A percentile compares a stretch with the other conserved stretches of the same genome.
phyloP scores from a whole-genome alignment of 371 early-diverging fungal genomes.

The Basidiobolus meristosporus region DNA sequence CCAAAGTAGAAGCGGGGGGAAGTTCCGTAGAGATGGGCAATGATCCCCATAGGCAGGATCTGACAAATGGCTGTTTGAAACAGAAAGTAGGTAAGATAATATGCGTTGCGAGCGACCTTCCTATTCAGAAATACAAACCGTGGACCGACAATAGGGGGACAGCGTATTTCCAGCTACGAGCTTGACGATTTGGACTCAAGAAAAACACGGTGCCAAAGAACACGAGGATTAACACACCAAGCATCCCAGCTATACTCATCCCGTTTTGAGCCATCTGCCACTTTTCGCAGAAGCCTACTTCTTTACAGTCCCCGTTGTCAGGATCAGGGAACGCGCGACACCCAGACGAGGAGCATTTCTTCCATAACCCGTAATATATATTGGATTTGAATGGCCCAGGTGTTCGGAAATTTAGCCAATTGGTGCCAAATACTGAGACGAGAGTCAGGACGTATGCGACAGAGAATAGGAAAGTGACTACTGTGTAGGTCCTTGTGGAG shows the following conservation, averaged over 20 bases:
- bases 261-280: conserved; percentile 3
- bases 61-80: background rate
- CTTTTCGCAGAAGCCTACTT: conserved; percentile 5
- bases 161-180: background rate
- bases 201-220: conserved; percentile 1
- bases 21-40: conserved; percentile 2
- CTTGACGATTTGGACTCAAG: background rate
- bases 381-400: conserved; percentile 1
- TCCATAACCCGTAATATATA: conserved; percentile 1
- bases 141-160: background rate
- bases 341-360: background rate
- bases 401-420: conserved; percentile 1
- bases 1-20: conserved; percentile 2
- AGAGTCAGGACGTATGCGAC: background rate
- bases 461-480: background rate
- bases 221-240: conserved; percentile 3
- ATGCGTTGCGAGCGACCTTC: background rate
- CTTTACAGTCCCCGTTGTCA: conserved; percentile 6
- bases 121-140: conserved; percentile 1
- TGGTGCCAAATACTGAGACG: background rate
- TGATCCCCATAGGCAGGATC: background rate
- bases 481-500: background rate
- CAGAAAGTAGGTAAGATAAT: background rate
- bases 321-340: conserved; percentile 6
- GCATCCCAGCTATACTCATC: conserved; percentile 1